Conservation (phyloP, 2,329 filamentous ascomycete genomes). For the Pseudophaeomoniella oleicola region DNA sequence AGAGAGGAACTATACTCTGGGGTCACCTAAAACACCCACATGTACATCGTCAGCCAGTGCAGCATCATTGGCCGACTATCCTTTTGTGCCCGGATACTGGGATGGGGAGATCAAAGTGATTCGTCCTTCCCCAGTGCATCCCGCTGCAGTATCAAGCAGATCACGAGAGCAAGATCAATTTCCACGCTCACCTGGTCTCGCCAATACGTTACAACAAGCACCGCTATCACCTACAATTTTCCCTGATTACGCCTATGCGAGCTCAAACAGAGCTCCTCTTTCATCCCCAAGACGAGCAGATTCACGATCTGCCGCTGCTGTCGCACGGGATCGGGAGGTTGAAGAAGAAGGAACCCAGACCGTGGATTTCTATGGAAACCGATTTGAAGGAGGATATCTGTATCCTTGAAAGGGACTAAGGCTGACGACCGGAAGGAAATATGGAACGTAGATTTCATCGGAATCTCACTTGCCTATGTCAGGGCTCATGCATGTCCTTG, state of each 20-base stretch:
- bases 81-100: constrained; percentile 44
- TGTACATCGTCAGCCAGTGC: constrained; percentile 1
- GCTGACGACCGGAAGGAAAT: too few species aligned
- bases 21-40: constrained; percentile 12
- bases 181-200: not conserved
- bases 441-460: too few species aligned
- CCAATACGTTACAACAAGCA: not conserved
- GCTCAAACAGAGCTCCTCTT: not conserved
- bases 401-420: constrained; percentile 37
- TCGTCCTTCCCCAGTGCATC: constrained; percentile 22
- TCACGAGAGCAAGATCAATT: not conserved
- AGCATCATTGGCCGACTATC: constrained; percentile 13
- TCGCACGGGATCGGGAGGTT: not conserved
- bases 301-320: not conserved
- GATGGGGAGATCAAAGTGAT: constrained; percentile 43
- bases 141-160: not conserved
- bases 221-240: not conserved
- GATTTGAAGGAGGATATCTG: constrained; percentile 36
- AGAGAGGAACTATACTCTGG: constrained; percentile 8
- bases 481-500: too few species aligned
- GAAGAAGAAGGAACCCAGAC: constrained; percentile 24
- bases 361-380: constrained; percentile 39
- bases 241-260: not conserved
- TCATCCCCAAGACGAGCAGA: not conserved
- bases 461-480: too few species aligned